These are phyloP conservation scores for Lolium multiflorum DNA, from an alignment of 176 grass and related monocot genomes.

Conservation along the genomic window DNA sequence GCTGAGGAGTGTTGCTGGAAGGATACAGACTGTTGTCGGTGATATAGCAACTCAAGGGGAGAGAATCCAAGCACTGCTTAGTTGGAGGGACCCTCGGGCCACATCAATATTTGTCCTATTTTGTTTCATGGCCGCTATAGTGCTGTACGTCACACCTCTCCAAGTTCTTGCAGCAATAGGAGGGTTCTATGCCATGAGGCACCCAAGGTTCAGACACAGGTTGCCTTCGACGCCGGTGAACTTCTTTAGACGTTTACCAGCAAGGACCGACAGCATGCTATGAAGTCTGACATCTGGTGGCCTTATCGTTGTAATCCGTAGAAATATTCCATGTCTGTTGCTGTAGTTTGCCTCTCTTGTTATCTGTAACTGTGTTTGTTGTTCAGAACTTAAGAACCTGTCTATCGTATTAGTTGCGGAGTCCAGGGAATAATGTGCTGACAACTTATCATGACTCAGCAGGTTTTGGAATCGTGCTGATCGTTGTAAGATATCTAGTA, in stretches of 20 bases:
- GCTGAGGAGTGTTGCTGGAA: slow-evolving; percentile 90
- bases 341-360: slow-evolving; percentile 32
- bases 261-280: slow-evolving; percentile 89
- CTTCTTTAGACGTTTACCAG: slow-evolving; percentile 84
- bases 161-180: slow-evolving; percentile 81
- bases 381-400: slow-evolving; percentile 40
- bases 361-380: slow-evolving; percentile 45
- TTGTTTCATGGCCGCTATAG: slow-evolving; percentile 78
- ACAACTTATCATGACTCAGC: slow-evolving; percentile 21
- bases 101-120: slow-evolving; percentile 86
- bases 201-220: slow-evolving; percentile 90
- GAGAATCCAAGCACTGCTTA: slow-evolving; percentile 86
- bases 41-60: slow-evolving; percentile 96
- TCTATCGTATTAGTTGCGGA: slow-evolving; percentile 30
- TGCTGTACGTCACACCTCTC: slow-evolving; percentile 80
- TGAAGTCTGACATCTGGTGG: slow-evolving; percentile 42
- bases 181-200: slow-evolving; percentile 89
- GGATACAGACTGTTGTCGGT: slow-evolving; percentile 89
- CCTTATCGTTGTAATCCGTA: slow-evolving; percentile 39
- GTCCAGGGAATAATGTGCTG: slow-evolving; percentile 50
- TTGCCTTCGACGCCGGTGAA: slow-evolving; percentile 76
- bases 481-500: slow-evolving; percentile 36
- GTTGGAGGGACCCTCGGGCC: slow-evolving; percentile 97
- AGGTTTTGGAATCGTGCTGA: slow-evolving; percentile 16
- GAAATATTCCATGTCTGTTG: slow-evolving; percentile 6